Evolutionary conservation across 352 stramenopile species (phyloP).

Genomic region (Phytophthora cactorum): DNA sequence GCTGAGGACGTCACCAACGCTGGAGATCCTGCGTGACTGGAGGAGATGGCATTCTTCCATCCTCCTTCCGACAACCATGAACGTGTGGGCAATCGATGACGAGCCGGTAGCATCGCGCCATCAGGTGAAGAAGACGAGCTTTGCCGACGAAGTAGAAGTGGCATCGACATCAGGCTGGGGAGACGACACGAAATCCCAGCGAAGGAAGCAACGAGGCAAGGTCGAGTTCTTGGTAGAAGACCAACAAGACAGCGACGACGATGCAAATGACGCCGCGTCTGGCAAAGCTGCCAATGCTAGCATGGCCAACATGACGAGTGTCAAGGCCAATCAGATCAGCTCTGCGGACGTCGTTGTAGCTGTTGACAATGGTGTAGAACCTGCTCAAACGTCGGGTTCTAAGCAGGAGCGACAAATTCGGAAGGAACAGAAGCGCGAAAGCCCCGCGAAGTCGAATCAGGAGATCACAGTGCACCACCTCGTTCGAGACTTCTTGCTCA

Average conservation of each 20-base stretch:
- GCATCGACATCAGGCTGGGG: conserved; percentile 21
- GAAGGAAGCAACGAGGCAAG: conserved; percentile 29
- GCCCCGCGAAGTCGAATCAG: background rate
- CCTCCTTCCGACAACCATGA: conserved; percentile 21
- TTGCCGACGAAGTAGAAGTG: conserved; percentile 20
- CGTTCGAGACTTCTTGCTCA: conserved; percentile 68
- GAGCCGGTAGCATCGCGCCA: conserved; percentile 14
- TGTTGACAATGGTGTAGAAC: background rate
- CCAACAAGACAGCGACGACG: conserved; percentile 21
- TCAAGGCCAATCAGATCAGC: conserved; percentile 40
- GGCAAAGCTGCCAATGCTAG: conserved; percentile 6
- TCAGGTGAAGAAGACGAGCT: conserved; percentile 21
- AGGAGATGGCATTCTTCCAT: conserved; percentile 20
- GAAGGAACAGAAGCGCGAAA: conserved; percentile 9
- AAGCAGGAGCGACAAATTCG: conserved; percentile 1
- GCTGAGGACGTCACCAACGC: conserved; percentile 3
- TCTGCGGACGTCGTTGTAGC: conserved; percentile 30
- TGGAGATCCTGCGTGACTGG: background rate
- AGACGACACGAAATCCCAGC: conserved; percentile 5
- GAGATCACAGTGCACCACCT: conserved; percentile 54
- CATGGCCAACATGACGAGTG: conserved; percentile 4
- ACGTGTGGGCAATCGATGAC: conserved; percentile 30
- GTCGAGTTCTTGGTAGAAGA: conserved; percentile 37
- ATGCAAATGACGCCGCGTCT: conserved; percentile 4
- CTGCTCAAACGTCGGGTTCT: background rate